Evolutionary conservation across 208 protist species (phyloP).

Genomic region (Trypanosoma cruzi): DNA sequence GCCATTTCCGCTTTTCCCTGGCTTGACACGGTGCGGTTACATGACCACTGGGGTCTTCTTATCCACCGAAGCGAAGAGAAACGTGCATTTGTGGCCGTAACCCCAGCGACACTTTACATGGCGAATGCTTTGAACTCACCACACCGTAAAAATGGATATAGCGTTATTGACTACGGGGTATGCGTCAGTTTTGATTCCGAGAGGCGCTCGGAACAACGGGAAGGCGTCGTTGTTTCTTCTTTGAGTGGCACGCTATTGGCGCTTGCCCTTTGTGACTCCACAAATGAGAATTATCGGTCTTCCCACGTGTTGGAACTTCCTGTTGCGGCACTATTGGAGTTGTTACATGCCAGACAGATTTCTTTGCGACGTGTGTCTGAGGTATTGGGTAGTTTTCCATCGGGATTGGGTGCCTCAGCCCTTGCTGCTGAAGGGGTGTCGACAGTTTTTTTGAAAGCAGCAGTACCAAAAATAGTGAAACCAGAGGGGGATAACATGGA

Average conservation of each 20-base stretch:
- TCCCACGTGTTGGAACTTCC: conserved; percentile 21
- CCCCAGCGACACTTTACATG: background rate
- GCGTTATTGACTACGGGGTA: conserved; percentile 16
- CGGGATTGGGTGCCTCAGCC: background rate
- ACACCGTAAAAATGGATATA: background rate
- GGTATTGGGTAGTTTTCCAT: background rate
- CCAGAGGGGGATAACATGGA: conserved; percentile 3
- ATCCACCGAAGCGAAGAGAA: conserved; percentile 2
- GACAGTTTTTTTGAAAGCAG: conserved; percentile 26
- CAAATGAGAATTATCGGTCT: background rate
- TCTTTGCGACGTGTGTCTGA: conserved; percentile 8
- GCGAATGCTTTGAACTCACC: background rate
- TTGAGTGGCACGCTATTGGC: conserved; percentile 26
- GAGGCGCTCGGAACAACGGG: background rate
- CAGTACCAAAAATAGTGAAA: background rate
- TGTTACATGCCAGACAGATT: conserved; percentile 16
- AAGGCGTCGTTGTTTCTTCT: conserved; percentile 13
- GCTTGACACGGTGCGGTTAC: conserved; percentile 17
- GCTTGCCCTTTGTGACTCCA: conserved; percentile 17
- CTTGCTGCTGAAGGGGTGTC: background rate
- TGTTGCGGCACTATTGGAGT: conserved; percentile 16
- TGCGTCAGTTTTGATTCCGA: conserved; percentile 1
- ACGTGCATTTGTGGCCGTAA: conserved; percentile 1
- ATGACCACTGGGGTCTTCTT: conserved; percentile 16
- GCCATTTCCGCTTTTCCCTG: conserved; percentile 7